Base-by-base conservation (phyloP, 192 early-diverging fungal species). In the Coemansia sp. region DNA sequence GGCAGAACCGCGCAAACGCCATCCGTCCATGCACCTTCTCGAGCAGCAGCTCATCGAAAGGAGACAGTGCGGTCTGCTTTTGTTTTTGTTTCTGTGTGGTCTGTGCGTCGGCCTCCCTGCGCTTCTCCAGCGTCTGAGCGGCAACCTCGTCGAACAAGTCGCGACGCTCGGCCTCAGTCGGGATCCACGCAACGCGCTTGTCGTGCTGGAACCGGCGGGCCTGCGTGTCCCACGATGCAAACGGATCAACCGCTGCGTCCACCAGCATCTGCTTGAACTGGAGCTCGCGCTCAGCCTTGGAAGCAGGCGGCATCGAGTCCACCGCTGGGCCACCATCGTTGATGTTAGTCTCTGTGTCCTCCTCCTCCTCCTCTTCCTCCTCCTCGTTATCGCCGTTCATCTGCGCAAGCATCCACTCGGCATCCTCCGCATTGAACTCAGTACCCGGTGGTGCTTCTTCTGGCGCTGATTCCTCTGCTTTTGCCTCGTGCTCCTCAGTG, bases 321-420 rank as follows among this genome's bases (percentile, higher is more conserved):
- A 32, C 32, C 32, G 32, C 32, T 1, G 32, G 32, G 1, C 32
- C 32, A 32, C 4, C 43, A 41, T 32, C 4, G 32, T 32, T 32
- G 32, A 32, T 32, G 10, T 46, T 53, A 13, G 39, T 45, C 39
- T 42, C 39, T 41, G 37, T 3, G 16, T 1, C 20, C 39, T 45
- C n/a, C 1, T 57, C 66, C 7, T 70, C 14, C 7, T 1, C 20
- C 39, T 45, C n/a, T 0, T 57, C 66, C 7, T 70, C 14, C 7
- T 64, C 67, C 2, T 49, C 43, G 3, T 37, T 46, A 1, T 12
- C 61, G 7, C 53, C 63, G 44, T 25, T 53, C 75, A 83, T 83
- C 57, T 83, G 75, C 37, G 69, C 63, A 32, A 83, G 59, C 81
- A 83, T 83, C 81, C 81, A 83, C 48, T 83, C 81, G 2, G 75